Base-by-base conservation (phyloP, 2,329 filamentous ascomycete species). In the Chrysoporthe puriensis region DNA sequence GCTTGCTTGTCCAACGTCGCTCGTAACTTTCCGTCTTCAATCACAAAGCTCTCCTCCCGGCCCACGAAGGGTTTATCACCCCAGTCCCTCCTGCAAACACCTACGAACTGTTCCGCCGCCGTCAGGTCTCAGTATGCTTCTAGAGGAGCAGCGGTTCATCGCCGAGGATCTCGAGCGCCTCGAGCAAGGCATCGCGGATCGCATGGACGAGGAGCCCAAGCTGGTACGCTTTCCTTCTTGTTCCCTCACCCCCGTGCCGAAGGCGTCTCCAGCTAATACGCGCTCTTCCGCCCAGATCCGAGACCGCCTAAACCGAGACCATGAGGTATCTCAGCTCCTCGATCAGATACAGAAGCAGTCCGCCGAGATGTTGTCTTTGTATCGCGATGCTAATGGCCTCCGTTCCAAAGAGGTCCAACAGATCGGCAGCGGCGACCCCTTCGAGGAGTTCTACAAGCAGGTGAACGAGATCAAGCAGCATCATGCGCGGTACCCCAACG, bases 81-180 rank as follows among this genome's bases (percentile, higher is more conserved):
- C 13, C 13, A 26, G 11, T 14, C 26, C 21, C 26, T 1, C 56
- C 34, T 42, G 18, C 13, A 3, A 58, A 42, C 7, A 13, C 8
- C 8, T 42, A 40, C 3, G n/a, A 43, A 11, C n/a, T 18, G 9
- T 11, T 50, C 16, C 36, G 56, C 42, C 21, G 18, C 26, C 14
- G n/a, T 34, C 26, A 42, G 32, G 44, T 36, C 21, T 42, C 72
- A 81, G 57, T 7, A 90, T 97, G 94, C 83, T 97, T 73, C 82
- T 97, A 71, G 96, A 99, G 84, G 94, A 98, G 74, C 91, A 98
- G 81, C 88, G 96, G 74, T 94, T 93, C 75, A 88, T 97, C 74
- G 94, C 97, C 74, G 96, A 99, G 87, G 96, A 99, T 80, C 83
- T 99, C 62, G 96, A 99, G 85, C 90, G 96, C 71, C 87, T 99